A percentile compares a stretch with the other conserved stretches of the same genome.
phyloP scores from a whole-genome alignment of 352 stramenopile genomes.

The Globisporangium mamillatum region DNA sequence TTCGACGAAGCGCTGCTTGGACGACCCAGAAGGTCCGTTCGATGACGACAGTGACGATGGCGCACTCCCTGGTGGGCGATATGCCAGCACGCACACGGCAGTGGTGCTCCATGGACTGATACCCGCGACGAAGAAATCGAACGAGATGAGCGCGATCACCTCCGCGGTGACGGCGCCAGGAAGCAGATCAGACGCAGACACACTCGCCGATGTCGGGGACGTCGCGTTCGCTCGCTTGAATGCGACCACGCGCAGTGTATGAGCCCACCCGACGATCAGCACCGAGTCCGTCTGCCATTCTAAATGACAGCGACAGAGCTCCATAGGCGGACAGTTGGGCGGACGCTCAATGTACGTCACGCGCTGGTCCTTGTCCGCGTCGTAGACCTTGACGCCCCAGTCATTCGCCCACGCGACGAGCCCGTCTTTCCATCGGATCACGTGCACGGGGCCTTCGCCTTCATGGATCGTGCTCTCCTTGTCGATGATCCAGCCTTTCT shows the following conservation, averaged over 20 bases:
- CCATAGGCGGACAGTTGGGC: conserved; percentile 75
- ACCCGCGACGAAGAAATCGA: conserved; percentile 82
- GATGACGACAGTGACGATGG: conserved; percentile 15
- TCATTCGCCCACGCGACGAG: conserved; percentile 85
- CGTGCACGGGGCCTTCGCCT: conserved; percentile 75
- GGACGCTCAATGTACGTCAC: conserved; percentile 84
- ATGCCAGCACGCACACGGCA: conserved; percentile 68
- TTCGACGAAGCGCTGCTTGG: conserved; percentile 48
- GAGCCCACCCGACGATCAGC: conserved; percentile 74
- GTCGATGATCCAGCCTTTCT: conserved; percentile 87
- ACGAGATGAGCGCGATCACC: conserved; percentile 68
- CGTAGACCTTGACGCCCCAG: conserved; percentile 86
- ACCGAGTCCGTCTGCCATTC: conserved; percentile 62
- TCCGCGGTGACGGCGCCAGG: conserved; percentile 50
- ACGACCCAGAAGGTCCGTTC: conserved; percentile 26
- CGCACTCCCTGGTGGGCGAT: conserved; percentile 48
- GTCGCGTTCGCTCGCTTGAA: conserved; percentile 52
- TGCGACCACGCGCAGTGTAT: conserved; percentile 75
- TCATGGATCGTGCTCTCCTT: conserved; percentile 84
- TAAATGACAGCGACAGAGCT: conserved; percentile 77
- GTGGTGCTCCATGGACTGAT: conserved; percentile 62
- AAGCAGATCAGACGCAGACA: conserved; percentile 23
- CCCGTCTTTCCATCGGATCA: conserved; percentile 76
- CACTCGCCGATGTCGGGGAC: conserved; percentile 35
- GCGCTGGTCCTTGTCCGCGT: conserved; percentile 65